Percentiles rank a stretch among this genome's conserved stretches.
Conservation (phyloP, 352 stramenopile genomes). For the Albugo candida region DNA sequence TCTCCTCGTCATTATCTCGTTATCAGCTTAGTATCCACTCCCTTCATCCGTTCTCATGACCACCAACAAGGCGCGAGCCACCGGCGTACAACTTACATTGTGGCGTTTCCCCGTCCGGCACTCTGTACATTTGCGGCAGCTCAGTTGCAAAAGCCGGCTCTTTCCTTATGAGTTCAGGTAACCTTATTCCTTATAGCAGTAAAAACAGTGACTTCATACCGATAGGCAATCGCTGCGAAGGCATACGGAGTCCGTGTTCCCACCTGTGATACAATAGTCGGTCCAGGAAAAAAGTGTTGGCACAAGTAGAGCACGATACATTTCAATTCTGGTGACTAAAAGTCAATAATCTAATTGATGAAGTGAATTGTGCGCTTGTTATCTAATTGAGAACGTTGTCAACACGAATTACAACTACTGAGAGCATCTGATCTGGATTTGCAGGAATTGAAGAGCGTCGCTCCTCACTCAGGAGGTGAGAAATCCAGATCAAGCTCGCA, state of each 20-base stretch:
- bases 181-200: not conserved
- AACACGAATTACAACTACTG: slow-evolving; percentile 30
- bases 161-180: slow-evolving; percentile 49
- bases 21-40: slow-evolving; percentile 77
- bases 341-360: slow-evolving; percentile 68
- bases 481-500: too few species aligned
- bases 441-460: too few species aligned
- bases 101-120: slow-evolving; percentile 85
- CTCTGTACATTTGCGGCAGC: slow-evolving; percentile 87
- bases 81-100: slow-evolving; percentile 86
- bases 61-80: slow-evolving; percentile 84
- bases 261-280: slow-evolving; percentile 95
- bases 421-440: slow-evolving; percentile 56
- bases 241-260: slow-evolving; percentile 89
- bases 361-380: slow-evolving; percentile 77
- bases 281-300: slow-evolving; percentile 91
- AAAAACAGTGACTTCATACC: slow-evolving; percentile 12
- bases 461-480: too few species aligned
- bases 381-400: slow-evolving; percentile 57
- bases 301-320: slow-evolving; percentile 92
- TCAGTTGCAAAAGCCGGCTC: slow-evolving; percentile 85
- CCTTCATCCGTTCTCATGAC: slow-evolving; percentile 98
- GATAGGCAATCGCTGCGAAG: slow-evolving; percentile 91
- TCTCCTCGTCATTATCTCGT: not conserved
- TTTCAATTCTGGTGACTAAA: slow-evolving; percentile 91